Percentiles rank a stretch among this genome's conserved stretches.
Evolutionary conservation across 1,284 basidiomycete species (phyloP).

Genomic region (Papiliotrema flavescens): DNA sequence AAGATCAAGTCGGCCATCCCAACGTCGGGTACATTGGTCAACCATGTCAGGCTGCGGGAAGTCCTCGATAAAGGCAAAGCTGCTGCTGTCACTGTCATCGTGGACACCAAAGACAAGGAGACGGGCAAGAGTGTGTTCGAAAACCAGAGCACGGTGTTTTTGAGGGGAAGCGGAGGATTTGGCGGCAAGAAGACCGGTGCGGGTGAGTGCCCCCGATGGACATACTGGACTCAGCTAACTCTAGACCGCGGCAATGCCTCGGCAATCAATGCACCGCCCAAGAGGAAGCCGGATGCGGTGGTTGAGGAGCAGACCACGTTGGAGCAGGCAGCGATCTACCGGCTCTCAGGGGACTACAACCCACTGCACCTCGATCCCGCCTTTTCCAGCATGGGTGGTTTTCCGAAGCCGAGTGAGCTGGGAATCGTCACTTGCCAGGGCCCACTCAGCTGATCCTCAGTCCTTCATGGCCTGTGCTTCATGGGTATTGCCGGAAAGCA

Average conservation of each 20-base stretch:
- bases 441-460: conserved; percentile 13
- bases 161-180: conserved; percentile 92
- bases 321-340: conserved; percentile 85
- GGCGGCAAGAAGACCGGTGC: conserved; percentile 82
- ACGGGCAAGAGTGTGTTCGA: conserved; percentile 83
- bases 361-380: conserved; percentile 91
- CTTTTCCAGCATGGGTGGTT: conserved; percentile 92
- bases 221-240: background rate
- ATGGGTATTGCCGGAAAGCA: conserved; percentile 96
- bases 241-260: conserved; percentile 86
- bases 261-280: conserved; percentile 76
- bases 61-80: conserved; percentile 70
- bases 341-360: conserved; percentile 85
- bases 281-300: conserved; percentile 76
- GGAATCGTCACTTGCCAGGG: background rate
- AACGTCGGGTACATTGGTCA: conserved; percentile 77
- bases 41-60: conserved; percentile 57
- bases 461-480: conserved; percentile 72
- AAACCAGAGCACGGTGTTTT: conserved; percentile 87
- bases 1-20: conserved; percentile 84
- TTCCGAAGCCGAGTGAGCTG: conserved; percentile 70
- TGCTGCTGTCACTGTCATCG: conserved; percentile 74
- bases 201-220: conserved; percentile 52
- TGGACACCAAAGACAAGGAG: conserved; percentile 73
- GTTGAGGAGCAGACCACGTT: conserved; percentile 78